phyloP scores from a whole-genome alignment of 2,329 filamentous ascomycete species.

The Stachybotrys elegans region DNA sequence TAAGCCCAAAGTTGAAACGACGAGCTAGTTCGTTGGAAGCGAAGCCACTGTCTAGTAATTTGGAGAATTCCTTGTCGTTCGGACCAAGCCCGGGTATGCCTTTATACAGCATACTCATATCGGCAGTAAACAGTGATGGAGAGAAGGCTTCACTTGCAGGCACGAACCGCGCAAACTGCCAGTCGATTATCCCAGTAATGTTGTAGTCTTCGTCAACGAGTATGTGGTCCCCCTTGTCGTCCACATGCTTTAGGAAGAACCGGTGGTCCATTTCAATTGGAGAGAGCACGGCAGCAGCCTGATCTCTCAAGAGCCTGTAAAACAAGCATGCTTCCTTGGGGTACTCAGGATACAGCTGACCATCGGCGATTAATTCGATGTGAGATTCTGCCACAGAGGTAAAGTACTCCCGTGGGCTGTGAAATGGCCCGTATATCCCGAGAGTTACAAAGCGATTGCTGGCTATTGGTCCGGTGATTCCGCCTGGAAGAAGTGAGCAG shows the following conservation, averaged over 20 bases:
- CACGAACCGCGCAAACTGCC: neutral
- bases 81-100: neutral
- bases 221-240: neutral
- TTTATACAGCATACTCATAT: neutral
- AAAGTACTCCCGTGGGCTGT: neutral
- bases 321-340: neutral
- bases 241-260: neutral
- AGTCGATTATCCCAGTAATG: neutral
- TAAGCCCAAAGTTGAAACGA: neutral
- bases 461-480: constrained; percentile 3
- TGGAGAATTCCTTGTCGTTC: neutral
- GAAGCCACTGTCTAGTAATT: neutral
- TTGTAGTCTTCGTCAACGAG: neutral
- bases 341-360: neutral
- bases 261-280: neutral
- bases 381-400: constrained; percentile 6
- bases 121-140: neutral
- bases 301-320: neutral
- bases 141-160: neutral
- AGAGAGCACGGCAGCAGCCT: neutral
- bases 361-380: neutral
- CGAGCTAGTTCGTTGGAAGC: neutral
- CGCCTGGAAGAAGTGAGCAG: constrained; percentile 1
- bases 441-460: constrained; percentile 5
- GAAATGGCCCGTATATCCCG: neutral